Base-by-base conservation (phyloP, 495 filamentous ascomycete genomes). In the Penicillium lagena region DNA sequence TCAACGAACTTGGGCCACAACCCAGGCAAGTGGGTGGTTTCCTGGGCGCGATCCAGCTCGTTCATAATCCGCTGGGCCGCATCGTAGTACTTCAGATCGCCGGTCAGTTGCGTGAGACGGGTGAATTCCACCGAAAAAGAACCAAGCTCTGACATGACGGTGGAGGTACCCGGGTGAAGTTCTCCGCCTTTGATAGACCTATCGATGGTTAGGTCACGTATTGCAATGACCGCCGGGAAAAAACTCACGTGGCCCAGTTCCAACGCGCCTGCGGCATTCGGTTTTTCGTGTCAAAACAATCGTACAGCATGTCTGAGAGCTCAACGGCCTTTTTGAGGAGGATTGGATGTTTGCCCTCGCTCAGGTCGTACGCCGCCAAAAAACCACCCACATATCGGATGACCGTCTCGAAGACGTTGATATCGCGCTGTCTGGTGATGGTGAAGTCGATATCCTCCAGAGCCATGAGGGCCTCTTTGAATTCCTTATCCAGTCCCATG, bases 261-360 rank as follows among this genome's bases (percentile, higher is more conserved):
- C 71, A 82, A 42, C 73, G 66, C 32, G 75, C 76, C 42, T 87
- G 60, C 9, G 91, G 93, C 89, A 99, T 94, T 42, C 89, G 77
- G 58, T 97, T 97, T 2, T 88, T 87, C 11, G 93, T 97, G 60
- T 99, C 93, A 62, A 99, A 99, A 8, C 87, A 83, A 45, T 86
- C 80, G 69, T 89, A 95, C 30, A 98, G 64, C 40, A 99, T 77
- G 46, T 96, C 87, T 9, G 80, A 94, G 33, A 99, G 70, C 62
- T 96, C 89, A 8, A 78, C 71, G 1, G 93, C 90, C 63, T 97
- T 97, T 45, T 84, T 76, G 31, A 99, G 71, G 29, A 99, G 68
- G 15, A 83, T 72, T 9, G 73, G 68, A 44, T 78, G 61, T 42
- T 79, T 82, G n/a, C 73, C 80, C 7, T 82, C 54, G 40, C 82